Percentiles rank a stretch among this genome's conserved stretches.
These are phyloP conservation scores for Fusarium sterilihyphosum DNA, from an alignment of 2,329 filamentous ascomycete species.

Conservation along the genomic window DNA sequence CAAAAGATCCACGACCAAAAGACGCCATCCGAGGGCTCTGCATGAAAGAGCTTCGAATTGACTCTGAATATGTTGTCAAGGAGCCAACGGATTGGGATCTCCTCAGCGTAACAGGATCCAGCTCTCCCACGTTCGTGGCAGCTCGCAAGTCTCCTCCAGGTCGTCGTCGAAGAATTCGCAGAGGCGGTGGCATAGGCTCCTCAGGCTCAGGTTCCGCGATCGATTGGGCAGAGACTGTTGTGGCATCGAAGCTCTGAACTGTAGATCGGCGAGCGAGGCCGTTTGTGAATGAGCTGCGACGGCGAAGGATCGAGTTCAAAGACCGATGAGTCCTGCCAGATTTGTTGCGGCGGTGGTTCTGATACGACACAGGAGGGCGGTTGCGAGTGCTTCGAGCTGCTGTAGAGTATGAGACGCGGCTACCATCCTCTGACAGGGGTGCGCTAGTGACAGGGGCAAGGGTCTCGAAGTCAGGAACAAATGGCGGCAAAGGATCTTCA, in stretches of 20 bases:
- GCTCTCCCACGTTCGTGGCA: constrained; percentile 71
- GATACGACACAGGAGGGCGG: constrained; percentile 47
- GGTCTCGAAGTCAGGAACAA: constrained; percentile 58
- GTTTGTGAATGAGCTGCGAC: constrained; percentile 70
- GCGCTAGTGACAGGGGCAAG: constrained; percentile 44
- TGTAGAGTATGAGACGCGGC: constrained; percentile 46
- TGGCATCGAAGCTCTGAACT: constrained; percentile 69
- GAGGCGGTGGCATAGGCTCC: constrained; percentile 58
- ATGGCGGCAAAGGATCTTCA: constrained; percentile 56
- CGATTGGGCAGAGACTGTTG: constrained; percentile 62
- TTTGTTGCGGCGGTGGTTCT: constrained; percentile 55
- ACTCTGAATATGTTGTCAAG: constrained; percentile 68
- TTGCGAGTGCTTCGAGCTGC: constrained; percentile 39
- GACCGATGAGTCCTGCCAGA: constrained; percentile 62
- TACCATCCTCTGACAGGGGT: constrained; percentile 47
- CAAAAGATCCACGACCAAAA: constrained; percentile 40
- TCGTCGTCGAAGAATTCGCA: constrained; percentile 73
- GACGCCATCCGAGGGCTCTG: constrained; percentile 51
- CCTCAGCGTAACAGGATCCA: constrained; percentile 60
- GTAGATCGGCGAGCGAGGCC: constrained; percentile 61
- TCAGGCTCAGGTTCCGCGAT: constrained; percentile 55
- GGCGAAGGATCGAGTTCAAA: constrained; percentile 61
- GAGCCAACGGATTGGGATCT: constrained; percentile 69
- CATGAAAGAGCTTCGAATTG: constrained; percentile 66
- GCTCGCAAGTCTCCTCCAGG: constrained; percentile 81